These are phyloP conservation scores for Pleodorina starrii DNA, from an alignment of 139 green algal genomes.

Conservation along the genomic window DNA sequence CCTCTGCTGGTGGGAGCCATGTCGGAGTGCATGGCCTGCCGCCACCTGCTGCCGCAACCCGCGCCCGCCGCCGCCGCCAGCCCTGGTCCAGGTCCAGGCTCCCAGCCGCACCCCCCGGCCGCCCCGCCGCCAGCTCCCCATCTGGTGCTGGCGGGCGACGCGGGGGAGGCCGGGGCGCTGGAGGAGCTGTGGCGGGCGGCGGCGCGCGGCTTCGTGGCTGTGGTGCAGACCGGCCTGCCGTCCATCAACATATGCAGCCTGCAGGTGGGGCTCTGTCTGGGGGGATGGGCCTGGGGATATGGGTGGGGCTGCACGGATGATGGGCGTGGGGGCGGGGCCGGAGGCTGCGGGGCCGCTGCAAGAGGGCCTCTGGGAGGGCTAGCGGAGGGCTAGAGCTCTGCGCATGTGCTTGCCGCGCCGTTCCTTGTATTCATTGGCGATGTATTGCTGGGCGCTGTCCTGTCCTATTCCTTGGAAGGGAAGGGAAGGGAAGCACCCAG, in stretches of 20 bases:
- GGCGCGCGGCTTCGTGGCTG: constrained; percentile 69
- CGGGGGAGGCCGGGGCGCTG: constrained; percentile 11
- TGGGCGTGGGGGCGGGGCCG: too few species aligned
- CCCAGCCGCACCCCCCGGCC: background rate
- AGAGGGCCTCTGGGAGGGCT: too few species aligned
- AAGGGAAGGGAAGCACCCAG: too few species aligned
- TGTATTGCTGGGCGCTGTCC: too few species aligned
- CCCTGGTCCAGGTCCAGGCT: background rate
- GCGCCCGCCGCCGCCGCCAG: background rate
- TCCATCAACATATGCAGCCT: constrained; percentile 76
- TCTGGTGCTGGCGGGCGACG: background rate
- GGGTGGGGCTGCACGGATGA: too few species aligned
- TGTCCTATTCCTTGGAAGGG: too few species aligned
- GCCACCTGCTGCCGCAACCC: constrained; percentile 51
- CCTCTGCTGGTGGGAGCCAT: constrained; percentile 70
- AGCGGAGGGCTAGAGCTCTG: too few species aligned
- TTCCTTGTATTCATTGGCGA: too few species aligned
- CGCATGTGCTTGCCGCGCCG: too few species aligned
- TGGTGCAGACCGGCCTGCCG: constrained; percentile 78
- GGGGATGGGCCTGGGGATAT: too few species aligned
- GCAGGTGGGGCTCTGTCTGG: background rate
- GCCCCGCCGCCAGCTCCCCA: background rate
- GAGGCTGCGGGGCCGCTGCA: too few species aligned
- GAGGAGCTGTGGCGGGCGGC: constrained; percentile 80
- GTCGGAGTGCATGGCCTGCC: constrained; percentile 76